These are phyloP conservation scores for Bauhinia variegata DNA, from an alignment of 306 rosid genomes.

Conservation along the genomic window DNA sequence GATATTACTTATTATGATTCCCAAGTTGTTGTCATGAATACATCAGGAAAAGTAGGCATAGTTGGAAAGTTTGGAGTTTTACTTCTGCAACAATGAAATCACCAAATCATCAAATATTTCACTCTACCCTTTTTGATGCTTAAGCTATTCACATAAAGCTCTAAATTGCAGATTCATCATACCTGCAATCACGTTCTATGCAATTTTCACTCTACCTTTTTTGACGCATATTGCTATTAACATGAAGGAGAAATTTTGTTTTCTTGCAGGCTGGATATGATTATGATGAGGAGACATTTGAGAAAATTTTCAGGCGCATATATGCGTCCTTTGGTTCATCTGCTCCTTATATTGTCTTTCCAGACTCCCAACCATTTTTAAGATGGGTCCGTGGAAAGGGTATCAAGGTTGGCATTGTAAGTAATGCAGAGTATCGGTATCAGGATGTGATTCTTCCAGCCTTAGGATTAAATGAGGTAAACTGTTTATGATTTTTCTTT, in stretches of 20 bases:
- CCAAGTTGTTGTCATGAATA: slow-evolving; percentile 26
- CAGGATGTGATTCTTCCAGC: slow-evolving; percentile 91
- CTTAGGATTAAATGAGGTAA: slow-evolving; percentile 73
- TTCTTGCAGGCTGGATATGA: slow-evolving; percentile 86
- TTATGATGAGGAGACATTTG: slow-evolving; percentile 95
- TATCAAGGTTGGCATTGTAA: slow-evolving; percentile 79
- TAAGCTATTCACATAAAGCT: slow-evolving; percentile 15
- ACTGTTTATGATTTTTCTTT: slow-evolving; percentile 1
- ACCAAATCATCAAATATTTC: slow-evolving; percentile 3
- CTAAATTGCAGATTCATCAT: slow-evolving; percentile 24
- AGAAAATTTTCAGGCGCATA: slow-evolving; percentile 88
- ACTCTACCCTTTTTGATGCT: neutral
- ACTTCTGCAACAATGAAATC: slow-evolving; percentile 11
- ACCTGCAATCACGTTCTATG: slow-evolving; percentile 18
- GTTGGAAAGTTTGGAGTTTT: slow-evolving; percentile 13
- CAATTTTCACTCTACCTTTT: too few relatives aligned
- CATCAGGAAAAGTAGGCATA: slow-evolving; percentile 25
- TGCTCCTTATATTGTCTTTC: slow-evolving; percentile 81
- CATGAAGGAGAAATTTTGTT: slow-evolving; percentile 32
- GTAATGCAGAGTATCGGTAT: slow-evolving; percentile 89
- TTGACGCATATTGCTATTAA: too few relatives aligned
- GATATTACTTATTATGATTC: slow-evolving; percentile 6
- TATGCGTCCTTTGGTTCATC: slow-evolving; percentile 91
- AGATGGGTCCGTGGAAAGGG: slow-evolving; percentile 84
- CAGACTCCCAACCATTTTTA: slow-evolving; percentile 87